These are phyloP conservation scores for Gastrodia elata DNA, from an alignment of 106 monocot genomes.

Conservation along the genomic window DNA sequence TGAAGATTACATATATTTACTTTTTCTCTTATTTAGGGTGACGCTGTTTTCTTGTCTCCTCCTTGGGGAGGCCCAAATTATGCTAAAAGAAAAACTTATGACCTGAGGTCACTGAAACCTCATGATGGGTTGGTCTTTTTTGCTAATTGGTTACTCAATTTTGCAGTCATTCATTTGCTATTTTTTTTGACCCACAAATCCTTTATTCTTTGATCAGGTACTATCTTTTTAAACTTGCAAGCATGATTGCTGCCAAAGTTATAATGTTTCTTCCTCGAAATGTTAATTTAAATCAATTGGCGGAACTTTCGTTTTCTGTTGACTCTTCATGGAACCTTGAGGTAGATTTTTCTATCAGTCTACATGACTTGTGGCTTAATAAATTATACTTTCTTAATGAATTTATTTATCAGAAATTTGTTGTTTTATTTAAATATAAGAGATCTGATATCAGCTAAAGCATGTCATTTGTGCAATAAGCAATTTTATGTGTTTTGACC, in stretches of 20 bases:
- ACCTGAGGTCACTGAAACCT: slow-evolving; percentile 73
- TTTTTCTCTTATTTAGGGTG: slow-evolving; percentile 36
- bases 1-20: not conserved
- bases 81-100: slow-evolving; percentile 51
- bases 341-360: slow-evolving; percentile 29
- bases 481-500: too few species aligned
- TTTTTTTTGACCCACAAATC: not conserved
- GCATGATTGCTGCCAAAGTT: slow-evolving; percentile 59
- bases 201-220: slow-evolving; percentile 27
- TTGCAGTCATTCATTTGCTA: not conserved
- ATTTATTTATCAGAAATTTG: too few species aligned
- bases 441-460: too few species aligned
- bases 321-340: slow-evolving; percentile 83
- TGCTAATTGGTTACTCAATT: not conserved
- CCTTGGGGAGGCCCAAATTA: slow-evolving; percentile 99
- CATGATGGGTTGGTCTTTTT: slow-evolving; percentile 50
- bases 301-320: slow-evolving; percentile 46
- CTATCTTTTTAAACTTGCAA: slow-evolving; percentile 59
- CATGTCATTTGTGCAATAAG: too few species aligned
- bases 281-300: slow-evolving; percentile 70
- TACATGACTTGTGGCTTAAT: not conserved
- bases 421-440: too few species aligned
- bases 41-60: slow-evolving; percentile 76
- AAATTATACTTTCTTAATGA: too few species aligned
- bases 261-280: slow-evolving; percentile 94